Base-by-base conservation (phyloP, 768 basidiomycete genomes). In the Boletellus emodensis region DNA sequence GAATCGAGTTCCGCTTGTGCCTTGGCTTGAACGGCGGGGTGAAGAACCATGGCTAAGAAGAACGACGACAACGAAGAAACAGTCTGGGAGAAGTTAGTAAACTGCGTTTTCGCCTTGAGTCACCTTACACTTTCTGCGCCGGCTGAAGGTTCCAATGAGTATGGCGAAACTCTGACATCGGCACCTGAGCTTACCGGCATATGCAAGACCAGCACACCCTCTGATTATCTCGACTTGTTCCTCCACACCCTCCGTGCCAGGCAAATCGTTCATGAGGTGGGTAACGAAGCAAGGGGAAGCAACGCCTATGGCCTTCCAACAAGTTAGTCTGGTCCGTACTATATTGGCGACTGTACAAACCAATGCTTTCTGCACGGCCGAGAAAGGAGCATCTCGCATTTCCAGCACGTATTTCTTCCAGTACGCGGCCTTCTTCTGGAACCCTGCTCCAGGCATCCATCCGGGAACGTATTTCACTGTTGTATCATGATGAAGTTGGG, bases 401-500 rank as follows among this genome's bases (percentile, higher is more conserved):
- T 75, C 73, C 37, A 71, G 62, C 11, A 77, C 73, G 32, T 73
- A 73, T 30, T 61, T 63, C 40, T 73, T 75, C 78, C 80, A 80
- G 46, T 72, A 63, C n/a, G 68, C 68, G 12, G 78, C 79, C 57
- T 77, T 76, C 18, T 69, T 69, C 50, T 79, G 70, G 58, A 81
- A 81, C 8, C 73, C 71, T 3, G 78, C 75, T 0, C 78, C 76
- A 32, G 79, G 79, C 3, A 78, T 44, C 78, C 80, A 81, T 44
- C 61, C 69, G 57, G 79, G 80, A 14, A 81, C 60, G 48, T 80
- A 64, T 63, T 78, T 80, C 46, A 81, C 79, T 77, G 49, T 58
- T 39, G 28, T 9, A 22, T 40, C 5, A 40, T 10, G 13, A 15
- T 66, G 24, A 60, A 11, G 14, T n/a, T 22, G 11, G 8, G n/a